Evolutionary conservation across 2,329 filamentous ascomycete genomes (phyloP), one percentile per base, ranked within the genome.

Genomic region (Penicillium sclerotiorum): DNA sequence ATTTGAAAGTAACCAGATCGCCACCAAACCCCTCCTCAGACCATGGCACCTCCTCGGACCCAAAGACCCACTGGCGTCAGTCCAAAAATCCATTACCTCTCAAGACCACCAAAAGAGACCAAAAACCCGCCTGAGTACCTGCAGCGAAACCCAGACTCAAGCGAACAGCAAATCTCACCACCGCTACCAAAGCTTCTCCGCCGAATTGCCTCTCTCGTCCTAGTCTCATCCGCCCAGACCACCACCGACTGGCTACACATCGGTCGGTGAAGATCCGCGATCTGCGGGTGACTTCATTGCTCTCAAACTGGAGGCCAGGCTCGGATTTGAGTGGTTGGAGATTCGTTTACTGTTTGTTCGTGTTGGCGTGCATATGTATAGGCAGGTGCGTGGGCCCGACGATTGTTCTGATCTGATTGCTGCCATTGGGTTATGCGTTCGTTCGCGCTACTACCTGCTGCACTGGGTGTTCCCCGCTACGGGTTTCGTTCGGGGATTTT

Each of bases 121-220:
- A 28, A 28, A 7, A 28, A 28, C 25, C 25, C 25, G 7, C 25
- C 25, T 28, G 25, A 7, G 7, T 28, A 28, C 12, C 25, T 7
- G 7, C 25, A 28, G 25, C 7, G 25, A 12, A 12, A 12, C 25
- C 25, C n/a, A n/a, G n/a, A n/a, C n/a, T n/a, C n/a, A n/a, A n/a
- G n/a, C n/a, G n/a, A n/a, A n/a, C n/a, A n/a, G n/a, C n/a, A n/a
- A n/a, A n/a, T 17, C 15, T 28, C 9, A 12, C 12, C 23, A 8
- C 8, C 9, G n/a, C n/a, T n/a, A n/a, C n/a, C n/a, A n/a, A 20
- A 18, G n/a, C 21, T 28, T 49, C 49, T 57, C 49, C 32, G 32
- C 41, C 23, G 21, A 47, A 41, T 62, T 50, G 28, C 62, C 59
- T 47, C 48, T 57, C 54, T 57, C 25, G 59, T 62, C 45, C 43